Base-by-base conservation (phyloP, 331 rosid genomes). In the Saraca asoca region DNA sequence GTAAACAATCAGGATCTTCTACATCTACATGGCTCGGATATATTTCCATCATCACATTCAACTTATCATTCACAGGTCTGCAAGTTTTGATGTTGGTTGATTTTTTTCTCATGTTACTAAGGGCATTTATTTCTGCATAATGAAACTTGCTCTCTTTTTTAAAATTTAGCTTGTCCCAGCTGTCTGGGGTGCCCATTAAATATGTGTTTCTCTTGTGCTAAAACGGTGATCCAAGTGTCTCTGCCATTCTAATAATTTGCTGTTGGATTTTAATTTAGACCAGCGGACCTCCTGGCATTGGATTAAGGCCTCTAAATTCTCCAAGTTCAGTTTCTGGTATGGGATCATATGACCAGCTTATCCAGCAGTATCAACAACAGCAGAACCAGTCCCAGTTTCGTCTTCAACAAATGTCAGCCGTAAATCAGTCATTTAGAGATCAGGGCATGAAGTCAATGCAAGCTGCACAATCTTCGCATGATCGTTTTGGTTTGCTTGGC, bases 231-330 rank as follows among this genome's bases (percentile, higher is more conserved):
- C 17, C 5, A 34, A 42, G 71, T 73, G 39, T 55, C 45, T 7
- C 64, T 68, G 62, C 68, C 72, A 43, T 76, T 51, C 68, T 54
- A 54, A 54, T 59, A 6, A 54, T 38, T 31, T 44, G 12, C 3
- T 62, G 34, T 18, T 68, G 61, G 61, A 61, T 80, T 65, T 33
- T 55, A 34, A 51, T 80, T 58, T 76, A 94, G 99, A 75, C 93
- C 34, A 86, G 91, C 74, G 97, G 95, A 48, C 87, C 99, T 77
- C 97, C 96, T 72, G 99, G 95, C 65, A 86, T 90, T 83, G 99
- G 99, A 75, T 72, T 88, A 75, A 90, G 99, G 79, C 91, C 97
- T 52, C 68, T 86, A 63, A 94, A 82, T 80, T 88, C 99, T 58
- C 82, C 85, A 39, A 88, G 82, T 78, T 63, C 95, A 33, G 95